Conservation (phyloP, 495 filamentous ascomycete species). For the Wilcoxina mikolae region DNA sequence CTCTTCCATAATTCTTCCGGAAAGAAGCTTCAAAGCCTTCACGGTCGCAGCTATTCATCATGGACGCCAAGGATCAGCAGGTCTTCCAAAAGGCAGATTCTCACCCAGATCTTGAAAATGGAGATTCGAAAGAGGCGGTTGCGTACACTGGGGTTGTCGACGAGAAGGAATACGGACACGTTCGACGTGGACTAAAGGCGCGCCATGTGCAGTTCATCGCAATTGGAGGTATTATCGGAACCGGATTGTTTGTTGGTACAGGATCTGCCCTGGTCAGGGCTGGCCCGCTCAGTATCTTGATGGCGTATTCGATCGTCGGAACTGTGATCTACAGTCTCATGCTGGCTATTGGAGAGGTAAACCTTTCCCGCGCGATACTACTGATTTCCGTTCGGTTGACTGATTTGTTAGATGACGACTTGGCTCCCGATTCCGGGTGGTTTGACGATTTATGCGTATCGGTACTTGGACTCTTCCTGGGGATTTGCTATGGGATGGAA, state of each 20-base stretch:
- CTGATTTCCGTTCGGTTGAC: no score
- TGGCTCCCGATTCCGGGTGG: slow-evolving; percentile 49
- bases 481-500: slow-evolving; percentile 58
- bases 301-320: slow-evolving; percentile 42
- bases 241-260: slow-evolving; percentile 42
- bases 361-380: not conserved
- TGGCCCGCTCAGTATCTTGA: slow-evolving; percentile 38
- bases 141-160: slow-evolving; percentile 22
- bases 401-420: slow-evolving; percentile 49
- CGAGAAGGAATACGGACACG: slow-evolving; percentile 26
- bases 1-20: no score
- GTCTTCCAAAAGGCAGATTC: not conserved
- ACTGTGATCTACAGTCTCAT: slow-evolving; percentile 25
- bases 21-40: not conserved
- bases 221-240: slow-evolving; percentile 57
- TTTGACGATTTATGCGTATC: slow-evolving; percentile 53
- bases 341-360: slow-evolving; percentile 24
- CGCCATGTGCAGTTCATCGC: slow-evolving; percentile 49
- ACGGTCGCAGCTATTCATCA: not conserved
- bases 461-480: slow-evolving; percentile 54
- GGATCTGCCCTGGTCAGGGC: slow-evolving; percentile 36
- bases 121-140: not conserved
- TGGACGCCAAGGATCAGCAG: not conserved
- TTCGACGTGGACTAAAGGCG: slow-evolving; percentile 20
- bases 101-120: slow-evolving; percentile 14